Evolutionary conservation across 345 rosid genomes (phyloP).

Genomic region (Mallotus nudiflorus): DNA sequence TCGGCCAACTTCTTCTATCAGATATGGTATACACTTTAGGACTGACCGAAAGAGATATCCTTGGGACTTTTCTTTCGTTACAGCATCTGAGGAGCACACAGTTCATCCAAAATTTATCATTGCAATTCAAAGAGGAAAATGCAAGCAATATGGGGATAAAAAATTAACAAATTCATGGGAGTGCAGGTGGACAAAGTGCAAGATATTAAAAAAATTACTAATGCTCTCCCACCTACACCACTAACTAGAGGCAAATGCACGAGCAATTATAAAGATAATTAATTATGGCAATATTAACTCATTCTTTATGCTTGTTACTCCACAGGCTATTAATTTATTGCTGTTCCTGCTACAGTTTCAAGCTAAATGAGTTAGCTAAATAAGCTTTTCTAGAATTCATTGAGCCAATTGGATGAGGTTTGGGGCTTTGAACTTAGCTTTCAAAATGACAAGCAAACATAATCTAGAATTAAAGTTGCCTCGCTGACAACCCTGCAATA

Average conservation of each 20-base stretch:
- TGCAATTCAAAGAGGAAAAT: conserved; percentile 20
- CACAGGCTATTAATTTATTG: background rate
- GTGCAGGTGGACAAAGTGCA: conserved; percentile 6
- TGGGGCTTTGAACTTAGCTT: background rate
- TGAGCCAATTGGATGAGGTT: background rate
- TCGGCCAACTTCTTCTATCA: conserved; percentile 98
- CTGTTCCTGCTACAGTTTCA: background rate
- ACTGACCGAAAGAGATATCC: conserved; percentile 91
- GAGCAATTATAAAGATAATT: background rate
- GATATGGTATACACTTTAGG: conserved; percentile 92
- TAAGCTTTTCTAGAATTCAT: background rate
- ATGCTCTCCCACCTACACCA: background rate
- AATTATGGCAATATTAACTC: background rate
- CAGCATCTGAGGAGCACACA: conserved; percentile 67
- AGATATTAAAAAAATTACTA: background rate
- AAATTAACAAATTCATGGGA: background rate
- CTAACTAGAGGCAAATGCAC: background rate
- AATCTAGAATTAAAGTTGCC: background rate
- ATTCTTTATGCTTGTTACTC: background rate
- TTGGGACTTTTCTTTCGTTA: conserved; percentile 95
- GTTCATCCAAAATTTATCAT: conserved; percentile 8
- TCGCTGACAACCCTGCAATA: background rate
- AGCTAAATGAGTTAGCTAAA: background rate
- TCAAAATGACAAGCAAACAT: background rate
- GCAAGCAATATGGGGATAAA: background rate